Conservation (phyloP, 495 filamentous ascomycete genomes). For the Aspergillus cristatus region DNA sequence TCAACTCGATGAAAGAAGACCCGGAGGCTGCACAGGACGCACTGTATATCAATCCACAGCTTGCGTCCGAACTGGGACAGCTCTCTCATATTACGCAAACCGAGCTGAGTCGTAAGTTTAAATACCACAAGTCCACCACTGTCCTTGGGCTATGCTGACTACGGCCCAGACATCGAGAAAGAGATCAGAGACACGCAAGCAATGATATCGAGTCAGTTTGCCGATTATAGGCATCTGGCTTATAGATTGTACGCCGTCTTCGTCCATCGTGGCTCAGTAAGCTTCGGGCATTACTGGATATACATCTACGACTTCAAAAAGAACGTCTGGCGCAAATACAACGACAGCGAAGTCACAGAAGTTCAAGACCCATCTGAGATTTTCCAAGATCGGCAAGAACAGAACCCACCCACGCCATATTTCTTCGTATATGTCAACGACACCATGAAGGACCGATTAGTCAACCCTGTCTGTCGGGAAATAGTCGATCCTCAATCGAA, state of each 20-base stretch:
- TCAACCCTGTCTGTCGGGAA: slow-evolving; percentile 49
- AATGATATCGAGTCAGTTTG: slow-evolving; percentile 55
- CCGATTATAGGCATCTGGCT: slow-evolving; percentile 42
- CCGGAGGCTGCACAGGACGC: slow-evolving; percentile 16
- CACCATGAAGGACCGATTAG: slow-evolving; percentile 47
- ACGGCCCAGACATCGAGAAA: slow-evolving; percentile 33
- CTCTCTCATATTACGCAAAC: slow-evolving; percentile 22
- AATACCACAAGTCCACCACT: background rate
- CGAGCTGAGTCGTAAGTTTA: slow-evolving; percentile 31
- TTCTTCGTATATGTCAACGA: slow-evolving; percentile 80
- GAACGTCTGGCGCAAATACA: slow-evolving; percentile 85
- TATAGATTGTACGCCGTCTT: slow-evolving; percentile 91
- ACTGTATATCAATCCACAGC: slow-evolving; percentile 18
- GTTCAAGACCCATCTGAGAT: slow-evolving; percentile 54
- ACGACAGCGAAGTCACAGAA: slow-evolving; percentile 72
- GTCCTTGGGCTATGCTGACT: slow-evolving; percentile 3
- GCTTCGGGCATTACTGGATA: slow-evolving; percentile 90
- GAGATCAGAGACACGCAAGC: slow-evolving; percentile 40
- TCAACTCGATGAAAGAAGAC: slow-evolving; percentile 14
- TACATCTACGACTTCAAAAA: slow-evolving; percentile 85
- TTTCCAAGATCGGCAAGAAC: slow-evolving; percentile 51
- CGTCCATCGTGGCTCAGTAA: slow-evolving; percentile 66
- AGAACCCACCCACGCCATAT: slow-evolving; percentile 67
- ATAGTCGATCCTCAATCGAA: slow-evolving; percentile 15
- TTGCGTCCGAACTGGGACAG: slow-evolving; percentile 23